Base-by-base conservation (phyloP, 2,329 filamentous ascomycete genomes). In the Cercospora citrullina region DNA sequence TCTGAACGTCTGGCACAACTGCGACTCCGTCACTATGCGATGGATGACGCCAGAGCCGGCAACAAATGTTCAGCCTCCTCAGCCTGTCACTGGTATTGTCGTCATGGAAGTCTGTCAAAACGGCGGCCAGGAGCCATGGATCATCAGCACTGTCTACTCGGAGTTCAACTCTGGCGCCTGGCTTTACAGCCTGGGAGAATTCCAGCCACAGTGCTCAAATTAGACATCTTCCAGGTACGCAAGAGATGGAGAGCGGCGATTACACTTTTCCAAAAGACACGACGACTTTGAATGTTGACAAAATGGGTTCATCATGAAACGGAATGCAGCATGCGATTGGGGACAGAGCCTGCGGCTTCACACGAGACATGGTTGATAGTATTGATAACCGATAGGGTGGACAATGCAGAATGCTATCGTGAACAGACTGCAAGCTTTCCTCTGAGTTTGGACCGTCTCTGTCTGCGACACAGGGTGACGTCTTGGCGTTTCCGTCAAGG, bases 151-250 rank as follows among this genome's bases (percentile, higher is more conserved):
- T 26, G 72, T 77, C 61, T 75, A 74, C 65, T 75, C 74, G 5
- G 75, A 76, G 51, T 75, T 77, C 69, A 77, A 77, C 70, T 72
- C 69, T 14, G 74, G 73, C 16, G 75, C 75, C 18, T 77, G 75
- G 75, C 69, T 76, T 51, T 72, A 74, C 60, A 71, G 74, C 61
- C 53, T 71, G 39, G 73, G 72, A 16, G 65, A 73, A 23, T 74
- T 75, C 64, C 59, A 58, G 42, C 73, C 73, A 60, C 30, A 28
- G n/a, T 60, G 53, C 26, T 57, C 53, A 12, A 57, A 30, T 31
- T 28, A 26, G 12, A 14, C 10, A 6, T 36, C 33, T 16, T 57
- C 5, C 10, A 5, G 31, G 31, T 33, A 2, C 53, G 26, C 5
- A 12, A 18, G 28, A 28, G 53, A 30, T 2, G 23, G 14, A 16